A percentile compares a stretch with the other conserved stretches of the same genome.
phyloP scores from a whole-genome alignment of 2,329 filamentous ascomycete species.

The Colletotrichum sp. region DNA sequence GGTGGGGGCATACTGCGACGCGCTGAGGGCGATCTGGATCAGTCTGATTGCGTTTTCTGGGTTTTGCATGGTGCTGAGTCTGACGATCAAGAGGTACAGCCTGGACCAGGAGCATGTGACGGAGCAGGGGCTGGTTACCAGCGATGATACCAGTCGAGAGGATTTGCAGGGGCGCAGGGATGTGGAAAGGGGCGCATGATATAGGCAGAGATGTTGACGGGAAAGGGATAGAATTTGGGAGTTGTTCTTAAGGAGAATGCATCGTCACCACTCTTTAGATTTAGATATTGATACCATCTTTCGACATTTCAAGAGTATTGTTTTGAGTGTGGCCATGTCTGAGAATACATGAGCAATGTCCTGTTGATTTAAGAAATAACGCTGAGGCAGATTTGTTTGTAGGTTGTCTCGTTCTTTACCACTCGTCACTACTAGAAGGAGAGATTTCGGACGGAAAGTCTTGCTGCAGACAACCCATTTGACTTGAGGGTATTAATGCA shows the following conservation, averaged over 20 bases:
- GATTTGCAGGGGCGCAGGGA: background rate
- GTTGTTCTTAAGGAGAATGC: background rate
- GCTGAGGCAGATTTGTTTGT: background rate
- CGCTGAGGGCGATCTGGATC: slow-evolving; percentile 36
- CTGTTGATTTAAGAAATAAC: background rate
- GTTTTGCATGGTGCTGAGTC: slow-evolving; percentile 33
- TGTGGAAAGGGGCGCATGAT: background rate
- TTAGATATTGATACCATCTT: background rate
- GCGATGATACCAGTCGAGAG: slow-evolving; percentile 6
- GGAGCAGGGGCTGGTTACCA: slow-evolving; percentile 26
- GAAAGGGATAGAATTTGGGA: background rate
- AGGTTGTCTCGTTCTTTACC: background rate
- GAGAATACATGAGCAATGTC: background rate
- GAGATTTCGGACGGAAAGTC: background rate
- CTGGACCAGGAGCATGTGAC: slow-evolving; percentile 36
- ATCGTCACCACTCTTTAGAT: background rate
- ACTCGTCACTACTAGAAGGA: background rate
- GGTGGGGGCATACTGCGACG: slow-evolving; percentile 35
- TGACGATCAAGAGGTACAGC: slow-evolving; percentile 31
- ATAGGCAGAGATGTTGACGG: background rate
- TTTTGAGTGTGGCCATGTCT: background rate
- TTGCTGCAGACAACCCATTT: background rate
- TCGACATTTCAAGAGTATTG: background rate
- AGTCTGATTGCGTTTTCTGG: slow-evolving; percentile 34
- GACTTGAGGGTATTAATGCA: fast-evolving